Base-by-base conservation (phyloP, 805 yeast species). In the Kockiozyma suomiensis region DNA sequence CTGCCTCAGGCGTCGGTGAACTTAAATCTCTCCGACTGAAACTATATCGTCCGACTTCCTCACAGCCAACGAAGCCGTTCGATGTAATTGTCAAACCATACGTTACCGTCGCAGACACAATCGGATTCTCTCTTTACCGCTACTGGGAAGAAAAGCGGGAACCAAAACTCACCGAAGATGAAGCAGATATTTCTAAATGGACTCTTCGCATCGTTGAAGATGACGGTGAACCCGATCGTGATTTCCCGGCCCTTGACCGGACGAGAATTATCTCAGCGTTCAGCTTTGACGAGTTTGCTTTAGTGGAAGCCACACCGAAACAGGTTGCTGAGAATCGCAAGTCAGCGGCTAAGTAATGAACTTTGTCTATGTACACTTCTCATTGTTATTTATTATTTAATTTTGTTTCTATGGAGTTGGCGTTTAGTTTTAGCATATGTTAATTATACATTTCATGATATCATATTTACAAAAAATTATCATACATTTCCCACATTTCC, bases 201-300 rank as follows among this genome's bases (percentile, higher is more conserved):
- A 79, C 86, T 55, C 70, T 93, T 35, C 88, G 88, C 58, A 78
- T 93, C 23, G 91, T 88, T 0, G 99, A 94, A 71, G 98, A 93
- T 52, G 97, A 92, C 70, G 97, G 96, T 52, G 86, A 88, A 40
- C 91, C 90, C 55, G 99, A 96, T 66, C 86, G 82, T 37, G 89
- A 90, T 54, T 92, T 94, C 76, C 98, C 98, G 1, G 83, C 92
- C 0, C 76, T 94, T 56, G 93, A 87, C 47, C 77, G 97, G 64
- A 79, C 82, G 0, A 78, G 92, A 54, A 68, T 76, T 3, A 76
- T 94, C 28, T 77, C 84, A 1, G 83, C 93, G 0, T 89, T 90
- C 71, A 88, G 90, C 25, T 86, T 85, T 56, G 89, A 85, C 65
- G 97, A 90, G 66, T 82, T 94, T 57, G 96, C 96, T 0, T 70